phyloP scores from a whole-genome alignment of 1,139 yeast genomes.

The Wickerhamiella pararugosa region DNA sequence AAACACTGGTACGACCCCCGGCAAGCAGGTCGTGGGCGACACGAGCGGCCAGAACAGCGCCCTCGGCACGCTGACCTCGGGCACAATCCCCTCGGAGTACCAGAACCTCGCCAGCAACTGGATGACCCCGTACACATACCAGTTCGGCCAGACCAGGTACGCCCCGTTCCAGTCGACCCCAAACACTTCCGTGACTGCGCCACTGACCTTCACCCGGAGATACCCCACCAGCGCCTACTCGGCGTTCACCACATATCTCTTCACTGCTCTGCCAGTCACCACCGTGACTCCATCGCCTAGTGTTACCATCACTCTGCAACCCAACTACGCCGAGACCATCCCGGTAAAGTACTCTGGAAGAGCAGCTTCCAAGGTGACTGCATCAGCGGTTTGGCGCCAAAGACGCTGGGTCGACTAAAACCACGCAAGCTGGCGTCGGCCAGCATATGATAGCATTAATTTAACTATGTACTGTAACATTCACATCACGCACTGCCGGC shows the following conservation, averaged over 20 bases:
- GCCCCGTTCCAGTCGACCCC: slow-evolving; percentile 17
- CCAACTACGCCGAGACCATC: slow-evolving; percentile 11
- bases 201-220: slow-evolving; percentile 14
- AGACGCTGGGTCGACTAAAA: slow-evolving; percentile 9
- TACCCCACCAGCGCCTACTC: slow-evolving; percentile 13
- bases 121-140: slow-evolving; percentile 15
- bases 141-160: slow-evolving; percentile 15
- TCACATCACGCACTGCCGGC: too few species aligned
- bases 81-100: slow-evolving; percentile 2
- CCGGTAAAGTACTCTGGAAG: slow-evolving; percentile 12
- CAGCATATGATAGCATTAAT: too few species aligned
- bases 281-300: slow-evolving; percentile 15
- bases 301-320: slow-evolving; percentile 8
- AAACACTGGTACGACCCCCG: slow-evolving; percentile 6
- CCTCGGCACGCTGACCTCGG: slow-evolving; percentile 4
- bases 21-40: slow-evolving; percentile 1
- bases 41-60: slow-evolving; percentile 7
- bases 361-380: slow-evolving; percentile 10
- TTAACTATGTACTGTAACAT: too few species aligned
- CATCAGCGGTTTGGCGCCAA: slow-evolving; percentile 7
- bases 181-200: slow-evolving; percentile 13
- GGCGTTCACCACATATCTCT: slow-evolving; percentile 9
- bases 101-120: slow-evolving; percentile 8
- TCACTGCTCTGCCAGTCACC: slow-evolving; percentile 13
- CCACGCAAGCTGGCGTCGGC: background rate